Evolutionary conservation across 495 filamentous ascomycete species (phyloP).

Genomic region (Gamarada debralockiae): DNA sequence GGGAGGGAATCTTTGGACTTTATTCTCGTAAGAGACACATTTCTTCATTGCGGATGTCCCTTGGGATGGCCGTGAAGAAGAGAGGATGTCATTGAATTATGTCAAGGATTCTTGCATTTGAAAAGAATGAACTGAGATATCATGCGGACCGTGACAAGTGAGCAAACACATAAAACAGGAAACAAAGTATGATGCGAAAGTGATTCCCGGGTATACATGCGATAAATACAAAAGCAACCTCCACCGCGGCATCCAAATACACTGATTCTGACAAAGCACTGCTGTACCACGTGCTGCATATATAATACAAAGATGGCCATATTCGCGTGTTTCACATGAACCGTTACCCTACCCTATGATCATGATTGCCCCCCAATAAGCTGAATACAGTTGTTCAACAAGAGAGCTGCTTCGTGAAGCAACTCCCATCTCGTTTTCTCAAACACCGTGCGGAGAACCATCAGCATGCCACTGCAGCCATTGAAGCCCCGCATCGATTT

Average conservation of each 20-base stretch:
- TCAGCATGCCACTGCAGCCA: conserved; percentile 73
- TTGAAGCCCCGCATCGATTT: conserved; percentile 73
- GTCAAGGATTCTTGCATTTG: no score
- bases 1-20: conserved; percentile 33
- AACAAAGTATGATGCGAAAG: background rate
- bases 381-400: conserved; percentile 75
- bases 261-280: background rate
- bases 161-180: no score
- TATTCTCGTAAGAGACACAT: background rate
- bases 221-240: background rate
- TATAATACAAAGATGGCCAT: background rate
- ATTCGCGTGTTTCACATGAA: background rate
- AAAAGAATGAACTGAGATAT: no score
- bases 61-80: no score
- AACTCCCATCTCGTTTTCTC: conserved; percentile 85
- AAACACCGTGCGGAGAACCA: conserved; percentile 81
- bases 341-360: background rate
- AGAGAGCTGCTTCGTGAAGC: conserved; percentile 75
- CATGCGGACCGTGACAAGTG: no score
- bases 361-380: conserved; percentile 23
- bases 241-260: background rate
- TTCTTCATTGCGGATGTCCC: no score
- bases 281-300: background rate
- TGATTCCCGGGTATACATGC: background rate
- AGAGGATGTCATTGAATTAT: no score